A percentile compares a stretch with the other conserved stretches of the same genome.
phyloP scores from a whole-genome alignment of 805 yeast species.

The Huiozyma sinensis region DNA sequence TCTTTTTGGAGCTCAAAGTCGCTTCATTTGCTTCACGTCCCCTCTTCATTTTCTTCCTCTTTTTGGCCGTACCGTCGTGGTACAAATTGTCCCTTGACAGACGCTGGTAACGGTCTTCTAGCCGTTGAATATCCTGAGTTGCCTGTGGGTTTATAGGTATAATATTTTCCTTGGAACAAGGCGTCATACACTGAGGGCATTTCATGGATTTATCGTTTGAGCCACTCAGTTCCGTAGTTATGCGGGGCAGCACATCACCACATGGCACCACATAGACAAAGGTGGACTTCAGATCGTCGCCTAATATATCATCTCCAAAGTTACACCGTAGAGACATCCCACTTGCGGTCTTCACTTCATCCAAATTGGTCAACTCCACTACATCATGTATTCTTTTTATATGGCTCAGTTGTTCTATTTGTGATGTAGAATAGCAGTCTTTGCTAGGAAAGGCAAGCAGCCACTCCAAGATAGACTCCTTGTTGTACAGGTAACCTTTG shows the following conservation, averaged over 20 bases:
- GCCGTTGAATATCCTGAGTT: slow-evolving; percentile 7
- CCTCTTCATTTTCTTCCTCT: slow-evolving; percentile 13
- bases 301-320: slow-evolving; percentile 26
- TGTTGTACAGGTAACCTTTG: slow-evolving; percentile 54
- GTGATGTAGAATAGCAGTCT: slow-evolving; percentile 15
- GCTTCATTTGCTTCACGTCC: too few species aligned
- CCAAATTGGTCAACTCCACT: slow-evolving; percentile 31
- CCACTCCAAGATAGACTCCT: slow-evolving; percentile 49
- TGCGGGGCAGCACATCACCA: slow-evolving; percentile 33
- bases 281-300: slow-evolving; percentile 24
- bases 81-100: slow-evolving; percentile 19
- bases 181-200: slow-evolving; percentile 36
- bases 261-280: slow-evolving; percentile 39
- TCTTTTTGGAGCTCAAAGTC: too few species aligned
- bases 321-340: slow-evolving; percentile 8
- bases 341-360: slow-evolving; percentile 1
- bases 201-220: slow-evolving; percentile 2
- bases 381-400: slow-evolving; percentile 35
- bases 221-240: slow-evolving; percentile 20
- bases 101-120: slow-evolving; percentile 15
- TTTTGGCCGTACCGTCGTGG: slow-evolving; percentile 30
- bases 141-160: slow-evolving; percentile 1
- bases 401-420: slow-evolving; percentile 23
- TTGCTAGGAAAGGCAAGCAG: slow-evolving; percentile 30
- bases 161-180: slow-evolving; percentile 5